Evolutionary conservation across 1,139 yeast genomes (phyloP).

Genomic region (Arxiozyma slooffiae): DNA sequence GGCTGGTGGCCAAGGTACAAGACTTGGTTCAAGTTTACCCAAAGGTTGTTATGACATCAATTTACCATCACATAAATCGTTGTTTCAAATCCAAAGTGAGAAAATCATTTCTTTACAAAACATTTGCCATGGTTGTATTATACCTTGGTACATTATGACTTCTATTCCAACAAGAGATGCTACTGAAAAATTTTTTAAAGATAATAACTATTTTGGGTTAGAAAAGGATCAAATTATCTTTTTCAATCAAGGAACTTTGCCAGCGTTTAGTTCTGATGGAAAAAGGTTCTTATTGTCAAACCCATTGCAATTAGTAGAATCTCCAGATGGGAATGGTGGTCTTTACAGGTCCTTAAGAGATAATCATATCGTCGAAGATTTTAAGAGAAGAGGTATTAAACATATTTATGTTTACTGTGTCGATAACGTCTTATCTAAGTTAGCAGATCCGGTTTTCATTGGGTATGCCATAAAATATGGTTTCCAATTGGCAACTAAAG

Average conservation of each 20-base stretch:
- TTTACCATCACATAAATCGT: constrained; percentile 70
- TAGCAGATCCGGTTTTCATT: constrained; percentile 87
- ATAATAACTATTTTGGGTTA: constrained; percentile 64
- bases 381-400: constrained; percentile 58
- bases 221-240: constrained; percentile 50
- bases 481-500: constrained; percentile 82
- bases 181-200: constrained; percentile 63
- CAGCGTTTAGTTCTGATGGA: constrained; percentile 73
- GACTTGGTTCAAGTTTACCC: constrained; percentile 81
- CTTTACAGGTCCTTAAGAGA: constrained; percentile 72
- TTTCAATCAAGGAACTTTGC: constrained; percentile 91
- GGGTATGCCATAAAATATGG: constrained; percentile 68
- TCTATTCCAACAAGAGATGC: constrained; percentile 74
- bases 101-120: constrained; percentile 56
- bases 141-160: constrained; percentile 94
- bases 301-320: constrained; percentile 52
- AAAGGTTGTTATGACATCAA: constrained; percentile 90
- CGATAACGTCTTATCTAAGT: constrained; percentile 83
- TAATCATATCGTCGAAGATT: constrained; percentile 59
- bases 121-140: constrained; percentile 37
- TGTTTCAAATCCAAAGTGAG: constrained; percentile 91
- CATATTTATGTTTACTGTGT: constrained; percentile 97
- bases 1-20: constrained; percentile 98
- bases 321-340: constrained; percentile 99
- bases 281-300: constrained; percentile 55